Conservation (phyloP, 768 basidiomycete species). For the Russula brevipes region DNA sequence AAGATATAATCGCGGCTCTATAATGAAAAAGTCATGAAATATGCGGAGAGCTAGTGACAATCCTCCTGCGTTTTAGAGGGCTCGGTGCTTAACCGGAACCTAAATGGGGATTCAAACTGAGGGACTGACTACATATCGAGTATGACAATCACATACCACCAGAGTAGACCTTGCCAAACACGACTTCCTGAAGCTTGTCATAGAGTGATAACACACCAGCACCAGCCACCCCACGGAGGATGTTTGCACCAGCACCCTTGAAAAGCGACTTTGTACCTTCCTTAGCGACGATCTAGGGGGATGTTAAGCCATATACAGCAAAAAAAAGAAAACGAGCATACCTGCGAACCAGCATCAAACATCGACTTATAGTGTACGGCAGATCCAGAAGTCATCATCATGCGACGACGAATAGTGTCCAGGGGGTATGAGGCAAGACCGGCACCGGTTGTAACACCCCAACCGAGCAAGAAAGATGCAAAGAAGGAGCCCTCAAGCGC, state of each 20-base stretch:
- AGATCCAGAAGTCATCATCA: slow-evolving; percentile 99
- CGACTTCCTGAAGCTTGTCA: slow-evolving; percentile 93
- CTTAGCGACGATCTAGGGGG: slow-evolving; percentile 69
- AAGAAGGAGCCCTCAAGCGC: slow-evolving; percentile 93
- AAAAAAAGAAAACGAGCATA: neutral
- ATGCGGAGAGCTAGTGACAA: slow-evolving; percentile 31
- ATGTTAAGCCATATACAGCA: neutral
- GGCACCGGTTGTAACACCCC: slow-evolving; percentile 99
- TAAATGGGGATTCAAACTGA: slow-evolving; percentile 17
- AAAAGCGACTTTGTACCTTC: slow-evolving; percentile 95
- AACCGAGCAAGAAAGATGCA: slow-evolving; percentile 94
- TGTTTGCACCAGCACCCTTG: slow-evolving; percentile 95
- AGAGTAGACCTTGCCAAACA: slow-evolving; percentile 99
- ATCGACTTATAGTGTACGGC: slow-evolving; percentile 98
- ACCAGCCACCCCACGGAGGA: slow-evolving; percentile 98
- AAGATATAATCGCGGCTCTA: slow-evolving; percentile 35
- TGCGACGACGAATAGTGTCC: slow-evolving; percentile 97
- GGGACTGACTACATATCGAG: neutral
- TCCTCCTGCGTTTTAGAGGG: slow-evolving; percentile 22
- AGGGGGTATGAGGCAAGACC: slow-evolving; percentile 97
- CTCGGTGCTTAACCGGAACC: slow-evolving; percentile 40
- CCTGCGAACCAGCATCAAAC: slow-evolving; percentile 90
- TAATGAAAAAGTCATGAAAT: slow-evolving; percentile 30
- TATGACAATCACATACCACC: slow-evolving; percentile 56
- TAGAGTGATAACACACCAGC: slow-evolving; percentile 99